A percentile compares a stretch with the other conserved stretches of the same genome.
phyloP scores from a whole-genome alignment of 2,329 filamentous ascomycete genomes.

The Trichoderma semiorbis region DNA sequence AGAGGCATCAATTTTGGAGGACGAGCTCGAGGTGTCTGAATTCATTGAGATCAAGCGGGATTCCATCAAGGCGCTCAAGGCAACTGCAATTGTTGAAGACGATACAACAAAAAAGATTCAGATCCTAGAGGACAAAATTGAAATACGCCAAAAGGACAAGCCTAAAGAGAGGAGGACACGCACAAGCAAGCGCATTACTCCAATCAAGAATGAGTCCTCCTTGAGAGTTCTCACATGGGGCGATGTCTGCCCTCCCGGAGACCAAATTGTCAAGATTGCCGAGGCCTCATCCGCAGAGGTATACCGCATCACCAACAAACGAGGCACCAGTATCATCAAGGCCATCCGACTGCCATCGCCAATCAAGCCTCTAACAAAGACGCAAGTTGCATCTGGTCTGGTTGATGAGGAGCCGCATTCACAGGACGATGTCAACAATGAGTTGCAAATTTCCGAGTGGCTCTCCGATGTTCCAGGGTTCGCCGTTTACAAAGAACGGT shows the following conservation, averaged over 20 bases:
- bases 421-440: constrained; percentile 53
- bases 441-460: constrained; percentile 61
- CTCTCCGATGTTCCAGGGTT: constrained; percentile 63
- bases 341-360: constrained; percentile 58
- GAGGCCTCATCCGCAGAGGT: constrained; percentile 66
- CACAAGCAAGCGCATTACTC: not conserved
- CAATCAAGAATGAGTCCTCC: constrained; percentile 20
- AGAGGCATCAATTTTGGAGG: not conserved
- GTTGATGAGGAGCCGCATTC: constrained; percentile 58
- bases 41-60: not conserved
- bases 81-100: not conserved
- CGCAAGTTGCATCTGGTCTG: constrained; percentile 50
- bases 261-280: constrained; percentile 59
- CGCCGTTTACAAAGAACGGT: constrained; percentile 62
- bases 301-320: constrained; percentile 57
- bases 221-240: constrained; percentile 52
- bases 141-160: not conserved
- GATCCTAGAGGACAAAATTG: not conserved
- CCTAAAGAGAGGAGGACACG: not conserved
- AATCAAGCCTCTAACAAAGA: constrained; percentile 55
- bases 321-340: constrained; percentile 63
- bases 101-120: not conserved
- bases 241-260: constrained; percentile 53
- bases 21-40: constrained; percentile 10
- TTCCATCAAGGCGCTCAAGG: not conserved